Percentiles rank a stretch among this genome's conserved stretches.
These are phyloP conservation scores for Leccinum disarticulatum DNA, from an alignment of 768 basidiomycete genomes.

Conservation along the genomic window DNA sequence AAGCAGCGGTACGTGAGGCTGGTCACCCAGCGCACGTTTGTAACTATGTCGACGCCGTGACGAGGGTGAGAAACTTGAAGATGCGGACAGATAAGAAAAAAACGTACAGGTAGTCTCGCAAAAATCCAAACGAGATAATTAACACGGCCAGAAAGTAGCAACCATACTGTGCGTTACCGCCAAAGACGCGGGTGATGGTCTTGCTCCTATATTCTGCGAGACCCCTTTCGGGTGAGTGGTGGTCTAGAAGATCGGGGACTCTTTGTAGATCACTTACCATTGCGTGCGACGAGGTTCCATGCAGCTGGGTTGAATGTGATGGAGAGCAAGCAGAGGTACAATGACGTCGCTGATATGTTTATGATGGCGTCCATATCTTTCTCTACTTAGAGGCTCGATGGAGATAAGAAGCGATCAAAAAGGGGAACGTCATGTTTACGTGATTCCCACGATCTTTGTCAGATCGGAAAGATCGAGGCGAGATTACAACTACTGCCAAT, in stretches of 20 bases:
- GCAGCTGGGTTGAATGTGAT: slow-evolving; percentile 91
- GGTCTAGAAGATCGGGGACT: background rate
- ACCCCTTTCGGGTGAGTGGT: background rate
- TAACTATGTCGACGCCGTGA: slow-evolving; percentile 48
- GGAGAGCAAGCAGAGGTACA: slow-evolving; percentile 63
- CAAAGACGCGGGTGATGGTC: slow-evolving; percentile 81
- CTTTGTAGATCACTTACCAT: slow-evolving; percentile 54
- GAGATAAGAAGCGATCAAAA: background rate
- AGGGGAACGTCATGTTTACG: background rate
- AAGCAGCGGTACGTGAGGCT: slow-evolving; percentile 68
- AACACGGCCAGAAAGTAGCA: slow-evolving; percentile 84
- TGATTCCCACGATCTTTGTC: slow-evolving; percentile 12
- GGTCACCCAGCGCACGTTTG: slow-evolving; percentile 69
- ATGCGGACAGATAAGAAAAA: slow-evolving; percentile 9
- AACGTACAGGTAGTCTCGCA: slow-evolving; percentile 84
- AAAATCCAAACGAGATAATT: slow-evolving; percentile 83
- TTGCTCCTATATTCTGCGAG: slow-evolving; percentile 76
- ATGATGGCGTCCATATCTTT: slow-evolving; percentile 37
- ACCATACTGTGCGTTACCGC: slow-evolving; percentile 69
- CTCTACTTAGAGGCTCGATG: background rate
- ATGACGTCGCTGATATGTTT: slow-evolving; percentile 62
- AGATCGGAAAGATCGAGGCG: too few relatives aligned
- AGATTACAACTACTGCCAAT: background rate
- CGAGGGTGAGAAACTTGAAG: background rate
- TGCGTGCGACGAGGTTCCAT: slow-evolving; percentile 94